Evolutionary conservation across 1,284 basidiomycete genomes (phyloP).

Genomic region (Cryptococcus sp.): DNA sequence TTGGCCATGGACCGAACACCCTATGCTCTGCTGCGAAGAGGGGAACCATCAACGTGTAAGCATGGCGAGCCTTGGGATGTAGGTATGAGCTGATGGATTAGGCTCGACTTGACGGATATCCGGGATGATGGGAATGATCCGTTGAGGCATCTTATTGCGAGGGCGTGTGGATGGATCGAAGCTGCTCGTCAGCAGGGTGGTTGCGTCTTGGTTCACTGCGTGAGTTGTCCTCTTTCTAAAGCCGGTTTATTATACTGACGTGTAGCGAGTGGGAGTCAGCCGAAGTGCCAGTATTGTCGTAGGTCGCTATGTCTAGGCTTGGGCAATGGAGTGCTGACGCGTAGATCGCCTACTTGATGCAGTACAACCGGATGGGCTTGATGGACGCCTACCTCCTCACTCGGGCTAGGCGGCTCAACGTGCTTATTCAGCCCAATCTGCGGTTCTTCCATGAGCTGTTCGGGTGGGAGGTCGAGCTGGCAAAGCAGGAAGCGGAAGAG

Average conservation of each 20-base stretch:
- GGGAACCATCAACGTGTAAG: slow-evolving; percentile 40
- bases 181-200: slow-evolving; percentile 73
- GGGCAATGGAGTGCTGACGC: not conserved
- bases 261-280: slow-evolving; percentile 76
- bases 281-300: slow-evolving; percentile 87
- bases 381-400: slow-evolving; percentile 78
- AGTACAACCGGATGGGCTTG: slow-evolving; percentile 76
- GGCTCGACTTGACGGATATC: slow-evolving; percentile 42
- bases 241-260: not conserved
- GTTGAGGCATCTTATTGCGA: slow-evolving; percentile 76
- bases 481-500: slow-evolving; percentile 29
- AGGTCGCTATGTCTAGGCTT: slow-evolving; percentile 38
- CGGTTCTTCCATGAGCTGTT: slow-evolving; percentile 85
- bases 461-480: slow-evolving; percentile 81
- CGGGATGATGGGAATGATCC: slow-evolving; percentile 94
- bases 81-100: slow-evolving; percentile 8
- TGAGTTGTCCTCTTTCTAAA: slow-evolving; percentile 20
- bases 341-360: slow-evolving; percentile 95
- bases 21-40: slow-evolving; percentile 35
- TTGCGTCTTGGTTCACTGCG: slow-evolving; percentile 87
- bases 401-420: slow-evolving; percentile 46
- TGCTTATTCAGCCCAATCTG: slow-evolving; percentile 91
- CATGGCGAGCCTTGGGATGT: not conserved
- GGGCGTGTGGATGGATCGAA: slow-evolving; percentile 91
- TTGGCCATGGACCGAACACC: slow-evolving; percentile 29